Conservation (phyloP, 2,329 filamentous ascomycete species). For the Colletotrichum sp. region DNA sequence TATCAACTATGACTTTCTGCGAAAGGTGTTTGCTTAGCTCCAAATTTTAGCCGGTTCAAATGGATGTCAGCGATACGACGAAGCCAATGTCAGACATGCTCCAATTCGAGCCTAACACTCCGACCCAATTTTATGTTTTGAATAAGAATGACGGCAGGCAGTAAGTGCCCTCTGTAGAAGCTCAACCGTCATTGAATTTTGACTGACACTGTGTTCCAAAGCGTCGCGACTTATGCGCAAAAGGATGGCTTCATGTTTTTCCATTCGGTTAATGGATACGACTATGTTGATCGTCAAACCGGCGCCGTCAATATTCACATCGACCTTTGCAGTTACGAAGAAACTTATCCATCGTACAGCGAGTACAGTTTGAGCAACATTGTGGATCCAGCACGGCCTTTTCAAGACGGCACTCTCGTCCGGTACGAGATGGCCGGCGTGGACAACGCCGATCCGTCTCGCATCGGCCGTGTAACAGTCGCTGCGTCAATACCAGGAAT, state of each 20-base stretch:
- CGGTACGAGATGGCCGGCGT: conserved; percentile 21
- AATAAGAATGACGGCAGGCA: conserved; percentile 21
- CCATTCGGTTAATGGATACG: conserved; percentile 24
- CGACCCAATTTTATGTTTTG: conserved; percentile 21
- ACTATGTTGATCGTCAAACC: conserved; percentile 15
- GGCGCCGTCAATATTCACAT: conserved; percentile 17
- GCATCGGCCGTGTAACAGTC: conserved; percentile 8
- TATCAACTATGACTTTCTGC: not conserved
- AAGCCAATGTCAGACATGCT: conserved; percentile 17
- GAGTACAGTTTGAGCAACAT: conserved; percentile 37
- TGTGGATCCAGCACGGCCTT: not conserved
- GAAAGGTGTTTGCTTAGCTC: not conserved
- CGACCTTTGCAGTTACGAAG: conserved; percentile 24
- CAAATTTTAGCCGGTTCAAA: conserved; percentile 4
- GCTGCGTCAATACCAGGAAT: conserved; percentile 18
- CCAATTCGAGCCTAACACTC: conserved; percentile 8
- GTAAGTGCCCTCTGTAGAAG: not conserved
- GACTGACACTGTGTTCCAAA: not conserved
- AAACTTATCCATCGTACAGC: conserved; percentile 2
- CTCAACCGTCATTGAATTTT: not conserved
- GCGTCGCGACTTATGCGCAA: conserved; percentile 11
- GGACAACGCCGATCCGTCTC: not conserved
- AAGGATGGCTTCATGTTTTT: conserved; percentile 22
- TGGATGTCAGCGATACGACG: conserved; percentile 26
- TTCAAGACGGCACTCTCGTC: conserved; percentile 7